These are phyloP conservation scores for Fusarium virguliforme DNA, from an alignment of 2,329 filamentous ascomycete species.

Conservation along the genomic window DNA sequence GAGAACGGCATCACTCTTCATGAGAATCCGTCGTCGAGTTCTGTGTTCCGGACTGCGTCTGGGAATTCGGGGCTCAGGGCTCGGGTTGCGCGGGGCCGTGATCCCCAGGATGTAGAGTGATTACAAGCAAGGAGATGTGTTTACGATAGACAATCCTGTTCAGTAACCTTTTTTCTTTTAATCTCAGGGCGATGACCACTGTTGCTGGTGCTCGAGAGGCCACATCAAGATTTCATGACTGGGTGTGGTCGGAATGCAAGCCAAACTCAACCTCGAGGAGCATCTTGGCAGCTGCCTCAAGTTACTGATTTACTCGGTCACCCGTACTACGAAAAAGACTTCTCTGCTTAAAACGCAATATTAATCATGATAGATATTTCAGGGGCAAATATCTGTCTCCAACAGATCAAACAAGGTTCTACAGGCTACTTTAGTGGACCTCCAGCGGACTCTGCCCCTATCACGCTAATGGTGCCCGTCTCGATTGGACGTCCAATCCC, in stretches of 20 bases:
- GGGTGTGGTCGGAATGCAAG: not conserved
- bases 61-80: conserved; percentile 33
- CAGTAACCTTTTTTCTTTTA: too few species aligned
- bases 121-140: not conserved
- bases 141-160: not conserved
- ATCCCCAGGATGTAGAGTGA: conserved; percentile 31
- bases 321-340: too few species aligned
- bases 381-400: conserved; percentile 6
- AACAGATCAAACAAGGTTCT: conserved; percentile 12
- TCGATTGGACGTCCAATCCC: conserved; percentile 10
- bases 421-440: conserved; percentile 13
- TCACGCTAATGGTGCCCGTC: conserved; percentile 15
- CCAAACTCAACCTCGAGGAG: not conserved
- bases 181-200: too few species aligned
- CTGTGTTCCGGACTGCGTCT: conserved; percentile 71
- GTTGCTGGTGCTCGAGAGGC: not conserved
- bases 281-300: not conserved
- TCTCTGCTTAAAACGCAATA: not conserved
- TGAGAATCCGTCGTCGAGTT: conserved; percentile 72
- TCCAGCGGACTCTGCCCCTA: conserved; percentile 9
- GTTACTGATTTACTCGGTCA: not conserved
- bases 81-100: conserved; percentile 11
- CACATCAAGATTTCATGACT: not conserved
- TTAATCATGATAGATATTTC: not conserved
- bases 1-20: conserved; percentile 58